Conservation (phyloP, 768 basidiomycete species). For the Hortiboletus campestris region DNA sequence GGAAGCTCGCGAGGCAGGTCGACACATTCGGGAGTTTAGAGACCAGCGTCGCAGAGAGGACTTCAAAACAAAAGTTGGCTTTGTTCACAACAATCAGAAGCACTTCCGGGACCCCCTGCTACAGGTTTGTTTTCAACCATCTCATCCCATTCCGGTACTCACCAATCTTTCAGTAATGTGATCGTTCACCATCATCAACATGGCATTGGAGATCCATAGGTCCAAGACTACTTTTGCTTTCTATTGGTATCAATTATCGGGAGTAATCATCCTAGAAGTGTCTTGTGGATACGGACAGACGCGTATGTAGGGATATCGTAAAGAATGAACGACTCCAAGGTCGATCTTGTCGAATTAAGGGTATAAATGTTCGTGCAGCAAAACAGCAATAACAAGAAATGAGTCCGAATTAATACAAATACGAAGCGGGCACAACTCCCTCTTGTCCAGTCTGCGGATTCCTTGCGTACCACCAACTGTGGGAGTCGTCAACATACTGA, state of each 20-base stretch:
- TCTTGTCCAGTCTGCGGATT: slow-evolving; percentile 77
- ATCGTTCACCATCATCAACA: slow-evolving; percentile 2
- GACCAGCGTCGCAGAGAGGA: slow-evolving; percentile 77
- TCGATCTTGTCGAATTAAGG: slow-evolving; percentile 38
- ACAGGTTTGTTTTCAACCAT: slow-evolving; percentile 38
- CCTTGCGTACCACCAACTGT: slow-evolving; percentile 93
- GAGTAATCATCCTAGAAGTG: slow-evolving; percentile 7
- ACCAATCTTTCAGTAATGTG: slow-evolving; percentile 17
- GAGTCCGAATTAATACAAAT: slow-evolving; percentile 64
- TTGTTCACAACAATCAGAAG: slow-evolving; percentile 83
- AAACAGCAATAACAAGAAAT: slow-evolving; percentile 33
- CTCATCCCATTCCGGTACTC: background rate
- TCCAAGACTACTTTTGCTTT: slow-evolving; percentile 15
- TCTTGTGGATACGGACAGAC: slow-evolving; percentile 18
- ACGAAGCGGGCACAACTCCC: slow-evolving; percentile 90
- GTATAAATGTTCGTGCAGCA: slow-evolving; percentile 34
- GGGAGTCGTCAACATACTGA: slow-evolving; percentile 10
- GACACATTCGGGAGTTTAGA: slow-evolving; percentile 79
- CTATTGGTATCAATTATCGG: slow-evolving; percentile 14
- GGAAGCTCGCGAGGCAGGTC: slow-evolving; percentile 88
- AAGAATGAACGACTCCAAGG: slow-evolving; percentile 36
- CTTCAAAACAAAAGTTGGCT: slow-evolving; percentile 81
- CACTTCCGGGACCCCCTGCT: slow-evolving; percentile 76
- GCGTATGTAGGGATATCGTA: slow-evolving; percentile 22
- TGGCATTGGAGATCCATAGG: too few relatives aligned